These are phyloP conservation scores for Mallotus repandus DNA, from an alignment of 441 rosid species.

Conservation along the genomic window DNA sequence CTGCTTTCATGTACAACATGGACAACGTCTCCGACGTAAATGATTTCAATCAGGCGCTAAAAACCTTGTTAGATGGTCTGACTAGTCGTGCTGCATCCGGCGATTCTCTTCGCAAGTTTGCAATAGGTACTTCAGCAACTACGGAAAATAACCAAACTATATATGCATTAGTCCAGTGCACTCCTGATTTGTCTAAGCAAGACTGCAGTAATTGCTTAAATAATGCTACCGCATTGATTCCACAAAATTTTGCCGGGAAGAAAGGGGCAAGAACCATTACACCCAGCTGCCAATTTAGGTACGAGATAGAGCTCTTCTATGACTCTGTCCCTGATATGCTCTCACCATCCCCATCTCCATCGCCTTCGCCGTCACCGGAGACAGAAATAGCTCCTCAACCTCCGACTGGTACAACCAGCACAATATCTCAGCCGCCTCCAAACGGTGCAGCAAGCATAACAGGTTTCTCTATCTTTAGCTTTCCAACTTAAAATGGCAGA, in stretches of 20 bases:
- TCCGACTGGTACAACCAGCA: too few species aligned
- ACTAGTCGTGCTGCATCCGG: background rate
- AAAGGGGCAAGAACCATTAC: background rate
- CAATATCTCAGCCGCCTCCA: too few species aligned
- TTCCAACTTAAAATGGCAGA: too few species aligned
- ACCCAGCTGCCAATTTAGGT: conserved; percentile 24
- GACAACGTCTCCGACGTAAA: conserved; percentile 5
- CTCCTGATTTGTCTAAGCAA: conserved; percentile 30
- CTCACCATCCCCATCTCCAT: background rate
- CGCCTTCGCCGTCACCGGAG: background rate
- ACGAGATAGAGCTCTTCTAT: conserved; percentile 14
- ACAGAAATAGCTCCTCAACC: too few species aligned
- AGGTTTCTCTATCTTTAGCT: too few species aligned
- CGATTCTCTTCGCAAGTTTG: conserved; percentile 25
- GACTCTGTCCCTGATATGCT: background rate
- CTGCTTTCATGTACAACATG: fast-evolving
- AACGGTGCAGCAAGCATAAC: too few species aligned
- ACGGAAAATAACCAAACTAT: conserved; percentile 6
- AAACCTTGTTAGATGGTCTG: background rate
- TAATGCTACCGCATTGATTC: background rate
- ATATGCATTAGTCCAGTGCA: conserved; percentile 41
- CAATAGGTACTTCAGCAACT: conserved; percentile 1
- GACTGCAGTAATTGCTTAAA: conserved; percentile 29
- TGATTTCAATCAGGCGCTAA: background rate
- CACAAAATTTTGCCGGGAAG: background rate